Conservation (phyloP, 768 basidiomycete genomes). For the Lactarius evosmus region DNA sequence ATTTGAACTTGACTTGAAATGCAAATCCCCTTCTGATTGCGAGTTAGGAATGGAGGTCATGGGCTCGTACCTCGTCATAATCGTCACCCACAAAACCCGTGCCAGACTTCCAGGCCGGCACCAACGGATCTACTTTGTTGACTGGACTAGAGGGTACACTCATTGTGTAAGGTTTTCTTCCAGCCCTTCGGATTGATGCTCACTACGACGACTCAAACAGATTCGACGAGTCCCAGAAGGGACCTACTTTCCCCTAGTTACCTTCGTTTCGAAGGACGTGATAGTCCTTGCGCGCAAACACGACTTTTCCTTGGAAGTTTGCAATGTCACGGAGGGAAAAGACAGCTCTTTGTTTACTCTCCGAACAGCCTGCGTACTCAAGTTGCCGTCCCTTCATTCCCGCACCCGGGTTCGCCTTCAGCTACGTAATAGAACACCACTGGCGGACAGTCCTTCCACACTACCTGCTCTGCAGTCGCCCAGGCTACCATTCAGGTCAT, state of each 20-base stretch:
- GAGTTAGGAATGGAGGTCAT: constrained; percentile 21
- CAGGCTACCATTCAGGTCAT: constrained; percentile 15
- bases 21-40: constrained; percentile 16
- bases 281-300: constrained; percentile 18
- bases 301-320: constrained; percentile 22
- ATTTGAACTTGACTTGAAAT: constrained; percentile 13
- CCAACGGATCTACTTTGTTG: constrained; percentile 15
- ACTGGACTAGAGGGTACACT: constrained; percentile 16
- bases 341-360: neutral
- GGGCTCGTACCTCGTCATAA: constrained; percentile 15
- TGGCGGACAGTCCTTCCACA: neutral
- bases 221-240: constrained; percentile 18
- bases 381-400: constrained; percentile 9
- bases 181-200: neutral
- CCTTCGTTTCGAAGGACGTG: constrained; percentile 20
- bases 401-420: constrained; percentile 15
- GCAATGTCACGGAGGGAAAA: constrained; percentile 9
- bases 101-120: constrained; percentile 12
- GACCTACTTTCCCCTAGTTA: constrained; percentile 18
- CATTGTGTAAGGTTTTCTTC: constrained; percentile 13
- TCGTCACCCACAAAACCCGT: constrained; percentile 17
- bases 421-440: constrained; percentile 16
- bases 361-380: constrained; percentile 17
- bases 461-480: constrained; percentile 4
- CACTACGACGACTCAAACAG: constrained; percentile 1